Evolutionary conservation across 2,329 filamentous ascomycete species (phyloP), one percentile per base, ranked within the genome.

Genomic region (Talaromyces sp.): DNA sequence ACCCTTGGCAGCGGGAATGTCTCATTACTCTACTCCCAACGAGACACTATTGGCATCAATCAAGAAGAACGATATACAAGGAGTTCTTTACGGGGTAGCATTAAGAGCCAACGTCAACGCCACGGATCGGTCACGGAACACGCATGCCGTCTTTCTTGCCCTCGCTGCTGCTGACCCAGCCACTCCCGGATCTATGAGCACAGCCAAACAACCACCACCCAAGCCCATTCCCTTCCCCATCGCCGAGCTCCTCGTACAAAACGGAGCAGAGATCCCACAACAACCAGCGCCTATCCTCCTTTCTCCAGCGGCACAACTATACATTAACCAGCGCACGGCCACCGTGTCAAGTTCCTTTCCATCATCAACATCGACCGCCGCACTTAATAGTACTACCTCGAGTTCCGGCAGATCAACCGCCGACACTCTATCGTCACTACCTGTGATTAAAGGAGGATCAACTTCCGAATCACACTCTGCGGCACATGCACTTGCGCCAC

Each of bases 21-120:
- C 90, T 2, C 84, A 88, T 33, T 94, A 89, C 70, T 80, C 81
- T 2, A 90, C 87, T 0, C 79, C 93, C 0, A 91, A 97, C 61
- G 94, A 99, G 67, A 92, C 89, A 0, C 81, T 99, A 5, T 78
- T 99, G 39, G 91, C 92, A 5, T 92, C 89, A 9, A 92, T 97
- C 71, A 99, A 97, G 80, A 91, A 87, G 75, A 97, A 97, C 72
- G 92, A 99, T 69, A 90, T 99, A 57, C 89, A 94, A 68, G 89
- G 91, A 63, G 91, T 97, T 22, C 83, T 99, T 25, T 95, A 97
- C 67, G 93, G 89, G 3, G 80, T 99, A 48, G 91, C 94, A 1
- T 80, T 97, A 33, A 84, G 84, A 61, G 94, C 90, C 13, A 96
- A 92, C 67, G 89, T 92, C 13, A 99, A 99, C 67, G 83, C 87